Conservation (phyloP, 768 basidiomycete species). For the Lactifluus piperatus region DNA sequence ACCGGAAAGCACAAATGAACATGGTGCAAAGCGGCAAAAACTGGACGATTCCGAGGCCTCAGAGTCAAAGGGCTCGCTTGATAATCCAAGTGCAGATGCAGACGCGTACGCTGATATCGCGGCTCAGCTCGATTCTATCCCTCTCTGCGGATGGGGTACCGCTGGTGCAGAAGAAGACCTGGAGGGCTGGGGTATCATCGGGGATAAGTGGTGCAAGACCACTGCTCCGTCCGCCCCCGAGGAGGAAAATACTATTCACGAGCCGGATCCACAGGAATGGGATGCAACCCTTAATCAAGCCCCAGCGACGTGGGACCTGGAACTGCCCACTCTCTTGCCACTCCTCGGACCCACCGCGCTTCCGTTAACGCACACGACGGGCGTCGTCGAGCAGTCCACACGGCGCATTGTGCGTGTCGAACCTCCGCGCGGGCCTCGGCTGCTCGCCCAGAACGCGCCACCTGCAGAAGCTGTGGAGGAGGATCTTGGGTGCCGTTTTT, state of each 20-base stretch:
- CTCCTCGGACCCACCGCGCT: constrained; percentile 49
- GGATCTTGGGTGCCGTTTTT: constrained; percentile 39
- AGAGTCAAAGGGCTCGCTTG: neutral
- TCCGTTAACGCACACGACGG: constrained; percentile 54
- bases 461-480: constrained; percentile 34
- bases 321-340: constrained; percentile 26
- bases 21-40: constrained; percentile 23
- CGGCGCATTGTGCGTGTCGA: constrained; percentile 44
- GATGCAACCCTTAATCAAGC: neutral
- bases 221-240: neutral
- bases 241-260: neutral
- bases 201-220: neutral
- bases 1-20: constrained; percentile 15
- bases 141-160: neutral
- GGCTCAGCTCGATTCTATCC: neutral
- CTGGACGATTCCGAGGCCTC: constrained; percentile 5
- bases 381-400: constrained; percentile 57
- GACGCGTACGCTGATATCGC: neutral
- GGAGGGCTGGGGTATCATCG: constrained; percentile 14
- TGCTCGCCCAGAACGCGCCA: constrained; percentile 8
- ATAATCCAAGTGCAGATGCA: neutral
- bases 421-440: constrained; percentile 29
- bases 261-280: constrained; percentile 1
- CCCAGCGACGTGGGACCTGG: constrained; percentile 11
- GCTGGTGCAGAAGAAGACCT: neutral